Evolutionary conservation across 192 early-diverging fungal species (phyloP), one percentile per base, ranked within the genome.

Genomic region (Linnemannia hyalina): DNA sequence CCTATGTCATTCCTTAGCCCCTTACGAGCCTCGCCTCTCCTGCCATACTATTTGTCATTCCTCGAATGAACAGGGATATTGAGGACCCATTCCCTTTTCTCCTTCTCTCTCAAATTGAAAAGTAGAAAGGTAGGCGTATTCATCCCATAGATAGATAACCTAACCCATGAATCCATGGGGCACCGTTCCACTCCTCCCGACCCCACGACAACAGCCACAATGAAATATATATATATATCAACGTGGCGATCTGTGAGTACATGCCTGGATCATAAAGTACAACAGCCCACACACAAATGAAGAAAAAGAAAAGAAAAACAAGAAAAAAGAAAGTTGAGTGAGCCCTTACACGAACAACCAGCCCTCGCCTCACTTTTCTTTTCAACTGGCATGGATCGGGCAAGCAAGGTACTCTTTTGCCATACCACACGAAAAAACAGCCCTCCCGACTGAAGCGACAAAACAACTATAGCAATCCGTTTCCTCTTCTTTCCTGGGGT

Each of bases 381-480:
- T 26, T 57, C 55, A 57, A 57, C n/a, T 57, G 2, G 6, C 55
- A 23, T 57, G n/a, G 22, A 23, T 57, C 55, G n/a, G 7, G n/a
- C 22, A 57, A 26, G 16, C 55, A 57, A 54, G 52, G 52, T 2
- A 54, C 40, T 9, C 9, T 29, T 29, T 7, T 22, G 4, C 42
- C 71, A 47, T 54, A 32, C 13, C 47, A 76, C 29, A 74, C 4
- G 55, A 74, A 26, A 52, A 74, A 44, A 52, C n/a, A 52, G 49
- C 49, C 49, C 49, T 20, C 49, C 49, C 18, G 49, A 52, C 49
- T 6, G 49, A 22, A 22, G 18, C 15, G 49, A 52, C 15, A 52
- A 20, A 22, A 16, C 15, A 52, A 35, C 22, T 42, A 44, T 71
- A 11, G 11, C 70, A 42, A 41, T 22, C 32, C 29, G 26, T 44